phyloP scores from a whole-genome alignment of 257 asterid species.

The Coffea canephora region DNA sequence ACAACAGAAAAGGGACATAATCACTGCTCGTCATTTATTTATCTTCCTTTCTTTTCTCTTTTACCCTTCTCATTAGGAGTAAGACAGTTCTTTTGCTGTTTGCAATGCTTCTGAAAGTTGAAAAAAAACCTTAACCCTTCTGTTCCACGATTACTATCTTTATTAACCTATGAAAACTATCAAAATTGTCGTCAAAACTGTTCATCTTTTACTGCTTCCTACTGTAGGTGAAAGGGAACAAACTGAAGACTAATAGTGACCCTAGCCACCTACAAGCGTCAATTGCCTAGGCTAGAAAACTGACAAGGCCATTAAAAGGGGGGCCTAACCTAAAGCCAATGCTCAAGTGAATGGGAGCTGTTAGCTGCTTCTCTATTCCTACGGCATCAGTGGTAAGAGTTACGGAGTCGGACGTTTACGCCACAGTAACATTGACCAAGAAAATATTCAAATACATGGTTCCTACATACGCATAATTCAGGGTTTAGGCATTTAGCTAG shows the following conservation, averaged over 20 bases:
- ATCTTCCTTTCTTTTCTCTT: neutral
- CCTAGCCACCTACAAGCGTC: constrained; percentile 4
- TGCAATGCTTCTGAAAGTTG: neutral
- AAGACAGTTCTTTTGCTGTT: neutral
- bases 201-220: neutral
- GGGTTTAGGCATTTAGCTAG: neutral
- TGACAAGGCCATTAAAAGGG: neutral
- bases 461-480: neutral
- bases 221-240: neutral
- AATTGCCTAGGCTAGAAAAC: constrained; percentile 4
- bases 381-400: neutral
- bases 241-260: neutral
- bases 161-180: neutral
- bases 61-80: neutral
- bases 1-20: too few species aligned
- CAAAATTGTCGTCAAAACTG: neutral
- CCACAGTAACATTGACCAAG: neutral
- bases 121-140: neutral
- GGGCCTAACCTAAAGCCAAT: neutral
- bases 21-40: neutral
- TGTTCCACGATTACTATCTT: neutral
- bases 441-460: neutral
- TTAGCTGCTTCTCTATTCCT: neutral
- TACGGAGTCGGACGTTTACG: neutral
- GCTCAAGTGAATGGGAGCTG: neutral